Evolutionary conservation across 2,329 filamentous ascomycete genomes (phyloP), one percentile per base, ranked within the genome.

Genomic region (Penicillium hordei): DNA sequence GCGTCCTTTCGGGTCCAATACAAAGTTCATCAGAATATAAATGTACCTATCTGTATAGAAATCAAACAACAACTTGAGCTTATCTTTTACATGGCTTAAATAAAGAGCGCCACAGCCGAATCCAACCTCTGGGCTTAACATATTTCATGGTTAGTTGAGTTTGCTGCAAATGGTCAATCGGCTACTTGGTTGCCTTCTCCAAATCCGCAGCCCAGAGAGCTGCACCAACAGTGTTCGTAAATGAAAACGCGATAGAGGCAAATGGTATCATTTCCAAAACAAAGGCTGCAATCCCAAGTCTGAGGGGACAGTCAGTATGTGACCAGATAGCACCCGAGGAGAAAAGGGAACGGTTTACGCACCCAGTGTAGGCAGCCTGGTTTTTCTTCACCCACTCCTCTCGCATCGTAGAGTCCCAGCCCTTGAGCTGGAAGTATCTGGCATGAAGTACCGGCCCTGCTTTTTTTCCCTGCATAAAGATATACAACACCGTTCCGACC

Each of bases 151-250:
- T 36, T 12, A 27, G 23, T 29, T 38, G 31, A 5, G 44, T 13
- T 21, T 46, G 34, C 25, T 33, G 17, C 17, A 42, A 7, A 33
- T 43, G 1, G 15, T 27, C 25, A 49, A 34, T 23, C 10, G 6
- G 46, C 39, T 67, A 72, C 55, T 67, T 51, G 4, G 53, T 77
- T 72, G 8, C 71, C 74, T 74, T 77, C 73, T 95, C 91, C 58
- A 95, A 84, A 73, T 95, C 92, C 19, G 91, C 90, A 40, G 93
- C 93, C 92, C 92, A 97, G n/a, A 97, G 78, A 8, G 93, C 93
- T 53, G 93, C 93, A 8, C 92, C 93, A 58, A 96, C 91, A 1
- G 90, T 89, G 73, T 96, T 97, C 17, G 92, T 96, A 73, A 95
- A 97, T 0, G 89, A 83, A 70, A 96, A 96, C 60, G 93, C 82